Percentiles rank a stretch among this genome's conserved stretches.
These are phyloP conservation scores for Leishmania aethiopica DNA, from an alignment of 208 protist genomes.

Conservation along the genomic window DNA sequence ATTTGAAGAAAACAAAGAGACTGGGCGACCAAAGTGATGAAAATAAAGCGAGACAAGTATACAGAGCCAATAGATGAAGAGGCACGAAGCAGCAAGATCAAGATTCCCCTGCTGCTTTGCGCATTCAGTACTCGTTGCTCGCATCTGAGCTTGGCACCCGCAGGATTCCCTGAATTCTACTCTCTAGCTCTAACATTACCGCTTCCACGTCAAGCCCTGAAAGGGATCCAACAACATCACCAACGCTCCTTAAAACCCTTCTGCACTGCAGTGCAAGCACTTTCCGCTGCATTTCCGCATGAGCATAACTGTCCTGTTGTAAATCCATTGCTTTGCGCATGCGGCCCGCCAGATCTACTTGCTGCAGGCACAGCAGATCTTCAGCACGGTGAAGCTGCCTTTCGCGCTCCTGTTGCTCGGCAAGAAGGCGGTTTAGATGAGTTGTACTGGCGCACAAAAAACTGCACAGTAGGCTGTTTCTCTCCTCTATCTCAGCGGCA, in stretches of 20 bases:
- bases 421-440: background rate
- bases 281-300: constrained; percentile 7
- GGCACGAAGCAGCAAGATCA: background rate
- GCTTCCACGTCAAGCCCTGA: background rate
- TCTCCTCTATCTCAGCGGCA: constrained; percentile 3
- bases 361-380: constrained; percentile 22
- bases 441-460: constrained; percentile 3
- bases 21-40: background rate
- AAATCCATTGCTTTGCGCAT: constrained; percentile 25
- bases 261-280: constrained; percentile 17
- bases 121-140: background rate
- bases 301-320: constrained; percentile 1
- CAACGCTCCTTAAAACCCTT: constrained; percentile 4
- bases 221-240: constrained; percentile 18
- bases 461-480: background rate
- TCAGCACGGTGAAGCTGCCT: constrained; percentile 1
- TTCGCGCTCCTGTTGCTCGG: background rate
- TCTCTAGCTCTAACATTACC: constrained; percentile 8
- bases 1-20: background rate
- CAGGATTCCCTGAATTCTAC: constrained; percentile 12
- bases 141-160: background rate
- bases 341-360: constrained; percentile 19
- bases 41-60: background rate
- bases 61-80: background rate
- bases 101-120: background rate